Conservation (phyloP, 768 basidiomycete species). For the Steccherinum ochraceum region DNA sequence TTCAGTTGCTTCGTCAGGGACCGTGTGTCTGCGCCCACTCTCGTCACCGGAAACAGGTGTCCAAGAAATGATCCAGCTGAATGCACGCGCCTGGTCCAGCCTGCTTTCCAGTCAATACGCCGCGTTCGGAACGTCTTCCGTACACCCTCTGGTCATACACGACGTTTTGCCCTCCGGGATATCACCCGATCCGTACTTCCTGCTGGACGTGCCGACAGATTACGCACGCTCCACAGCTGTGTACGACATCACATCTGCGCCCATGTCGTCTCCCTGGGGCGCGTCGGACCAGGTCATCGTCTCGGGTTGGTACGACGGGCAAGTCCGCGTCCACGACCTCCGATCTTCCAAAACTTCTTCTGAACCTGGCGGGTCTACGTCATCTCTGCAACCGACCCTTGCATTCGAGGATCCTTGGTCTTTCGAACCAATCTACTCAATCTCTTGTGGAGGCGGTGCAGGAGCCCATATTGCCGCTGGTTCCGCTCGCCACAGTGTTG, state of each 20-base stretch:
- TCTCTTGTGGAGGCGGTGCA: conserved; percentile 69
- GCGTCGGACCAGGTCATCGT: conserved; percentile 64
- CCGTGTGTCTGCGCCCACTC: conserved; percentile 32
- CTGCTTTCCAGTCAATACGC: conserved; percentile 58
- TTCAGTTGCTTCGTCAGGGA: conserved; percentile 53
- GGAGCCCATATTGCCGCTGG: conserved; percentile 68
- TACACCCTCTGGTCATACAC: conserved; percentile 53
- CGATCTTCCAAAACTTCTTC: conserved; percentile 34
- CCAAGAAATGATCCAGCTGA: conserved; percentile 35
- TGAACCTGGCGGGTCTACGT: conserved; percentile 18
- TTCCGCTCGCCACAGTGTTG: conserved; percentile 67
- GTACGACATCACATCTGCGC: conserved; percentile 61
- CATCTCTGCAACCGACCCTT: conserved; percentile 49
- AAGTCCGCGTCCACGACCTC: conserved; percentile 69
- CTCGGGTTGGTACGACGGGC: conserved; percentile 80
- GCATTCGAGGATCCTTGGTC: conserved; percentile 62
- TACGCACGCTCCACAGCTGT: conserved; percentile 45
- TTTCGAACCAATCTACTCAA: conserved; percentile 66
- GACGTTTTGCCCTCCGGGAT: conserved; percentile 41
- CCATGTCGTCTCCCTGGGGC: conserved; percentile 62
- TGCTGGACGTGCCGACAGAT: conserved; percentile 33
- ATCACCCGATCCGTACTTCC: conserved; percentile 39
- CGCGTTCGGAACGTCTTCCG: conserved; percentile 61
- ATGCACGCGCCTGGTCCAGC: conserved; percentile 55
- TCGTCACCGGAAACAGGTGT: conserved; percentile 12